Percentiles rank a stretch among this genome's conserved stretches.
These are phyloP conservation scores for Echeveria elegans DNA, from an alignment of 164 flowering plant genomes.

Conservation along the genomic window DNA sequence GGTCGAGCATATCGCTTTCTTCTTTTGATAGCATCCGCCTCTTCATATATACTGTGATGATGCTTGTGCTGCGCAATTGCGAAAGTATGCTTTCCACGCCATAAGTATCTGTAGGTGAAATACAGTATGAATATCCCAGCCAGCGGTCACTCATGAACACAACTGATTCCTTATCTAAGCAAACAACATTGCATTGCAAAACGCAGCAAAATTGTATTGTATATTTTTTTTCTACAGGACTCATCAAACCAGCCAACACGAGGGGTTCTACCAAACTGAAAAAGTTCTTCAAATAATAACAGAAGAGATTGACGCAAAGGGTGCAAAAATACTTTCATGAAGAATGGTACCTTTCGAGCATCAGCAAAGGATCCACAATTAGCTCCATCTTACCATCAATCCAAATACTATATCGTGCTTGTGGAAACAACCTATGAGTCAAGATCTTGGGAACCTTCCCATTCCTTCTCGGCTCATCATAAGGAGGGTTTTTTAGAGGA, in stretches of 20 bases:
- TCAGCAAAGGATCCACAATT: conserved; percentile 81
- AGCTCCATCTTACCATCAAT: conserved; percentile 99
- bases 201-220: too few relatives aligned
- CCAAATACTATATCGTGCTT: conserved; percentile 95
- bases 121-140: background rate
- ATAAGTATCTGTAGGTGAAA: conserved; percentile 57
- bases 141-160: background rate
- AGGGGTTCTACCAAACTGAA: too few relatives aligned
- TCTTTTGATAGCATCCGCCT: conserved; percentile 92
- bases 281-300: too few relatives aligned
- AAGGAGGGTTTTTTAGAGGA: conserved; percentile 62
- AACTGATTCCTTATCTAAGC: too few relatives aligned
- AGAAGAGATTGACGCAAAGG: too few relatives aligned
- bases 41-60: conserved; percentile 84
- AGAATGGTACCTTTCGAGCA: conserved; percentile 68
- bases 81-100: conserved; percentile 94
- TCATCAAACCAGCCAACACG: too few relatives aligned
- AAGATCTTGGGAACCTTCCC: conserved; percentile 96
- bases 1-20: conserved; percentile 98
- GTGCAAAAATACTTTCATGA: background rate
- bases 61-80: conserved; percentile 97
- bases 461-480: conserved; percentile 94
- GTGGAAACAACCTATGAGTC: conserved; percentile 87
- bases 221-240: too few relatives aligned
- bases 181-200: too few relatives aligned